phyloP scores from a whole-genome alignment of 306 rosid genomes.

The Hylodesmum podocarpum region DNA sequence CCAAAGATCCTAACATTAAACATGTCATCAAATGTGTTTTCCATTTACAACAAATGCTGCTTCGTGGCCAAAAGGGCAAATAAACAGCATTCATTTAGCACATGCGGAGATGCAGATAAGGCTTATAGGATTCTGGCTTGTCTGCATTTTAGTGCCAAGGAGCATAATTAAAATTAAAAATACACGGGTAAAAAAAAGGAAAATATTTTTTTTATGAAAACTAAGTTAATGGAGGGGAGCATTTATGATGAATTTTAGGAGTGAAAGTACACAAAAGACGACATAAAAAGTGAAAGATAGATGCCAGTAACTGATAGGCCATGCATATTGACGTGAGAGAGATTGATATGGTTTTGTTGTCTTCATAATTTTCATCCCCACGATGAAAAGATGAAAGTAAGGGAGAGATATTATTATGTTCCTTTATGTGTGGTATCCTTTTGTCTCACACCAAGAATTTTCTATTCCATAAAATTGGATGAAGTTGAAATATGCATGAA shows the following conservation, averaged over 20 bases:
- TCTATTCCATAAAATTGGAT: neutral
- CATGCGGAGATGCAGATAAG: neutral
- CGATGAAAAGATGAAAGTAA: neutral
- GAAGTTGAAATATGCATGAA: neutral
- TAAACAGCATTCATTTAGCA: neutral
- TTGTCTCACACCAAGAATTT: neutral
- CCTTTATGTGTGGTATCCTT: neutral
- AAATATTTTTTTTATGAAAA: neutral
- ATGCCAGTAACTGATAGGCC: neutral
- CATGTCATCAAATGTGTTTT: neutral
- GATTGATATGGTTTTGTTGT: slow-evolving; percentile 3
- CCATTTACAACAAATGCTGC: neutral
- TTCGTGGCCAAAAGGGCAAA: neutral
- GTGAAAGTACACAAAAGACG: neutral
- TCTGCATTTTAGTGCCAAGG: neutral
- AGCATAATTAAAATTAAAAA: neutral
- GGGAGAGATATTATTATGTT: neutral
- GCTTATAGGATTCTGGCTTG: neutral
- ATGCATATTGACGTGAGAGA: neutral
- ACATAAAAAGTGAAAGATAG: slow-evolving; percentile 8
- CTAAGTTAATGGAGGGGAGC: neutral
- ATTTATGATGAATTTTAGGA: neutral
- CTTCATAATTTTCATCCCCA: neutral
- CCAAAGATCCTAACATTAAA: neutral
- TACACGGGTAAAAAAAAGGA: neutral